Evolutionary conservation across 345 rosid species (phyloP), one percentile per base, ranked within the genome.

Genomic region (Durio zibethinus): DNA sequence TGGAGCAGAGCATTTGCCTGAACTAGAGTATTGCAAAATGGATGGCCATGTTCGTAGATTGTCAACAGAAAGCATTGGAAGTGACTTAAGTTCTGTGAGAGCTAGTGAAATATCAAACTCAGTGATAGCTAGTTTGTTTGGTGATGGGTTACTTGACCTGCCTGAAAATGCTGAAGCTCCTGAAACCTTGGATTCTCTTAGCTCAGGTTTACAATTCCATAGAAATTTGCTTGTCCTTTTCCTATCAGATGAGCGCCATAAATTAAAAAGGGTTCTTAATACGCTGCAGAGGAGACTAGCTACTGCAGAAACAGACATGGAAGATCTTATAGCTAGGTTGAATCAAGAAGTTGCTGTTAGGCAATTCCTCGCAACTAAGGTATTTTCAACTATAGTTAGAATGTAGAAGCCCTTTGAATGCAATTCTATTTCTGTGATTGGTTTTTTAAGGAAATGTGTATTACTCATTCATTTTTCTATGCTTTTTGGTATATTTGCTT

Each of bases 271-370:
- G 86, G 88, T 92, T 85, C 87, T 96, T 80, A 87, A 75, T 66
- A 88, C 85, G 16, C 68, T 87, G 73, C 86, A 76, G 83, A 98
- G 86, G 83, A 92, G 99, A 82, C 79, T 92, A 63, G 85, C 85
- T 74, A 84, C 92, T 42, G 87, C 94, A 82, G 92, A 92, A 87
- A 86, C 93, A 52, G 98, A 95, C 84, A 86, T 89, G 84, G 98
- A 93, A 84, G 99, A 93, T 87, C 92, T 95, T 21, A 82, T 92
- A 73, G 88, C 96, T 65, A 90, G 99, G 85, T 81, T 93, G 57
- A 89, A 93, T 85, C 97, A 95, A 83, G 99, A 93, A 85, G 78
- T 80, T 66, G 90, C 99, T 43, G 88, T 91, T 77, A 86, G 90
- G 80, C 91, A 92, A 52, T 93, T 90, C 86, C 80, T 92, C 71